A percentile compares a stretch with the other conserved stretches of the same genome.
Conservation (phyloP, 306 rosid species). For the Rosa multiflora region DNA sequence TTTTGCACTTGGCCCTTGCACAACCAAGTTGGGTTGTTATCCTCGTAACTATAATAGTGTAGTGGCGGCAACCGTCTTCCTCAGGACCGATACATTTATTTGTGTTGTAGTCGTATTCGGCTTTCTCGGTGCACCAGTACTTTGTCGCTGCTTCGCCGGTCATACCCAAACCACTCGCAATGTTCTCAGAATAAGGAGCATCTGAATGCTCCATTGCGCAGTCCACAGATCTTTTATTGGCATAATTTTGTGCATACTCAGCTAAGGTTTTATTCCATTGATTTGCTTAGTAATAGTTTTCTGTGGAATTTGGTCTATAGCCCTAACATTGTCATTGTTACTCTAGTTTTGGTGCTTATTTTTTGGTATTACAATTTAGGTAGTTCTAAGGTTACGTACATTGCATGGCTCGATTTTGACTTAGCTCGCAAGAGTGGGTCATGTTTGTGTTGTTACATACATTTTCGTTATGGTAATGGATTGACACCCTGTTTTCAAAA, state of each 20-base stretch:
- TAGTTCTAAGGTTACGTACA: too few species aligned
- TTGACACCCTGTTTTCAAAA: too few species aligned
- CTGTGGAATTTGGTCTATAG: too few species aligned
- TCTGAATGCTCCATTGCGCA: conserved; percentile 54
- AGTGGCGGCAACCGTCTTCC: conserved; percentile 50
- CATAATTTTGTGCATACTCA: conserved; percentile 47
- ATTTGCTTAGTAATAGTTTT: too few species aligned
- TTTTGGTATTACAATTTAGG: too few species aligned
- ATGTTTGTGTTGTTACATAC: too few species aligned
- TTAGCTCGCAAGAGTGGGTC: too few species aligned
- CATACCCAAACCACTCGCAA: conserved; percentile 41
- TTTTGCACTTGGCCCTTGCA: conserved; percentile 43
- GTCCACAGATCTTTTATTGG: conserved; percentile 7
- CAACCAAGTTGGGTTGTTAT: conserved; percentile 43
- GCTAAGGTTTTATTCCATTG: conserved; percentile 25
- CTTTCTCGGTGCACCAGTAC: conserved; percentile 53
- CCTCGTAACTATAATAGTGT: conserved; percentile 53
- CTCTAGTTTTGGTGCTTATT: too few species aligned
- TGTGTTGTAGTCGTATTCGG: conserved; percentile 29
- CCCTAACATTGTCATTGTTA: too few species aligned
- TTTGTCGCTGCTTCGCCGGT: conserved; percentile 33
- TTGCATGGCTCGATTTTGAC: too few species aligned
- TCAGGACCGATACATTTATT: conserved; percentile 34
- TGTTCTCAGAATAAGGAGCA: conserved; percentile 50
- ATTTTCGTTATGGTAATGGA: too few species aligned